Evolutionary conservation across 331 rosid species (phyloP), one percentile per base, ranked within the genome.

Genomic region (Dryas integrifolia): DNA sequence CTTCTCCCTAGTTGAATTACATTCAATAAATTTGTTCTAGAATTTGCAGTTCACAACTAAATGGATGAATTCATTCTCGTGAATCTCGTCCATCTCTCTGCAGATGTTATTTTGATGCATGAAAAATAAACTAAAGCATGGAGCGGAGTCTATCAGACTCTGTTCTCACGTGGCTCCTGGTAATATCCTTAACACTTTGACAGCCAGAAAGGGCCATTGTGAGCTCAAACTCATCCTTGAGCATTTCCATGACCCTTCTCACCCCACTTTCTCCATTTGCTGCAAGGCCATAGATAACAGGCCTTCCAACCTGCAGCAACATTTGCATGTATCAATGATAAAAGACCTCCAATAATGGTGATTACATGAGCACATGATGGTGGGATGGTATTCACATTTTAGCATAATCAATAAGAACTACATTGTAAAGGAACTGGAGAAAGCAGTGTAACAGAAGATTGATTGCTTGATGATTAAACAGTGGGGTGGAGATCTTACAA

Each of bases 151-250:
- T 55, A 0, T 87, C 85, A 14, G 5, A 38, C 10, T 77, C 68
- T 43, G 85, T 87, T 76, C 40, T 85, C 45, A 87, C 85, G 61
- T 76, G 92, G 59, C 65, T 72, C 63, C 89, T 79, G 7, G 83
- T 73, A 52, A 87, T 83, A 58, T 83, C 79, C 72, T 77, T 58
- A 9, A 87, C n/a, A 40, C 47, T 47, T n/a, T 80, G 83, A 68
- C 88, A 83, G 48, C 89, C 86, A 16, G 85, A 76, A 38, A 87
- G 82, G 39, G 89, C 83, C 86, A 85, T 83, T 6, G 89, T 72
- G 66, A 87, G 84, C 78, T 85, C 89, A 39, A 83, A 79, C 74
- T 87, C 88, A 48, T 82, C 72, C 82, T 83, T 87, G 63, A 87
- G 69, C 81, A 76, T 85, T 62, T 87, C 73, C 21, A 83, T 63